A percentile compares a stretch with the other conserved stretches of the same genome.
Conservation (phyloP, 1,139 yeast genomes). For the Hansenula sp. region DNA sequence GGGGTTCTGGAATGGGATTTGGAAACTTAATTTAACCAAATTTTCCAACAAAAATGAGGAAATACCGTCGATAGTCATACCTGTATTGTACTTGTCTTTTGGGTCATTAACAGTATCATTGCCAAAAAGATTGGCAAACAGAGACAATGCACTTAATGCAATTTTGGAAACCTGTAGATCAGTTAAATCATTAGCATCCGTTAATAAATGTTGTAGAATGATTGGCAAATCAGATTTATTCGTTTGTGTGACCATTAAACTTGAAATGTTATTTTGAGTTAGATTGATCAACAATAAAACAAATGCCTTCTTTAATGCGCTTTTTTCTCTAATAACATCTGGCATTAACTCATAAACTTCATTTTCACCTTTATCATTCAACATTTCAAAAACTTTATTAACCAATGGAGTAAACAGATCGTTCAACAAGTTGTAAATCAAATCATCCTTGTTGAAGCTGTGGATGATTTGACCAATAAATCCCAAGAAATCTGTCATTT, state of each 20-base stretch:
- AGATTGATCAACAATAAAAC: conserved; percentile 67
- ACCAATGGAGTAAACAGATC: conserved; percentile 72
- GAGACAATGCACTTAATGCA: conserved; percentile 66
- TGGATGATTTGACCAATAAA: conserved; percentile 89
- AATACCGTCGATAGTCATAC: conserved; percentile 63
- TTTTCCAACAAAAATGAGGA: conserved; percentile 68
- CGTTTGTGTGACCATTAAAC: conserved; percentile 66
- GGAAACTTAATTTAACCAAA: conserved; percentile 67
- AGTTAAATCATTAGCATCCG: conserved; percentile 55
- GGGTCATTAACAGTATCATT: conserved; percentile 59
- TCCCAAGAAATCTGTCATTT: conserved; percentile 75
- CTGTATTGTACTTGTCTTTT: conserved; percentile 49
- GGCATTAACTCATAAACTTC: conserved; percentile 37
- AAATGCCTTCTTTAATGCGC: conserved; percentile 63
- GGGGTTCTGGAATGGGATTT: conserved; percentile 69
- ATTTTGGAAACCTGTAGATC: conserved; percentile 56
- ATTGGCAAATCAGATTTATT: conserved; percentile 62
- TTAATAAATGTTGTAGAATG: conserved; percentile 62
- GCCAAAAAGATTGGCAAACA: conserved; percentile 66
- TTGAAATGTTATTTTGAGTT: conserved; percentile 73
- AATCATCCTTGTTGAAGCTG: conserved; percentile 61
- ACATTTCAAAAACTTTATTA: conserved; percentile 54
- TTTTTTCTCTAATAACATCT: conserved; percentile 54
- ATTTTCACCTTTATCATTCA: conserved; percentile 40
- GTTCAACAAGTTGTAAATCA: conserved; percentile 70